These are phyloP conservation scores for Scutellaria galericulata DNA, from an alignment of 257 asterid genomes.

Conservation along the genomic window DNA sequence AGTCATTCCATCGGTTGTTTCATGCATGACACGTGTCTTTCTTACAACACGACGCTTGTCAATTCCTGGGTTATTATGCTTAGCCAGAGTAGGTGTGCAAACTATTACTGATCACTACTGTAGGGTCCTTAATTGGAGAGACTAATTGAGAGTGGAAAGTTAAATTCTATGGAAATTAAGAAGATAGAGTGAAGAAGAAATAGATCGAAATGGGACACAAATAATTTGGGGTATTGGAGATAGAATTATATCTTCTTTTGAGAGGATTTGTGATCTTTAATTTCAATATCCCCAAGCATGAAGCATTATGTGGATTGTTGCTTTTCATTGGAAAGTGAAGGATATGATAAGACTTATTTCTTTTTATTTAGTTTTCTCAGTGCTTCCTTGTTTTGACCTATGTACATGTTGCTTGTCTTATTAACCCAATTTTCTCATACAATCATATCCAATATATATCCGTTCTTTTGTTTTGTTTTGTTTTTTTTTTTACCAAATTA, in stretches of 20 bases:
- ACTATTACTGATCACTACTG: slow-evolving; percentile 21
- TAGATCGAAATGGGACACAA: slow-evolving; percentile 11
- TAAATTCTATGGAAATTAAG: not conserved
- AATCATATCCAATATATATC: too few relatives aligned
- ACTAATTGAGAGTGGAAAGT: not conserved
- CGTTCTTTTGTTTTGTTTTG: too few relatives aligned
- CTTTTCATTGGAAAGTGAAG: slow-evolving; percentile 47
- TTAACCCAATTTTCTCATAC: too few relatives aligned
- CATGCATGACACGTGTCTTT: slow-evolving; percentile 41
- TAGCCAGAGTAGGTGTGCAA: slow-evolving; percentile 6
- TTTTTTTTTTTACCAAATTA: too few relatives aligned
- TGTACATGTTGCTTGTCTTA: too few relatives aligned
- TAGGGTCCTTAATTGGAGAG: slow-evolving; percentile 29
- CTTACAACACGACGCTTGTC: slow-evolving; percentile 47
- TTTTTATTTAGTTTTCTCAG: slow-evolving; percentile 27
- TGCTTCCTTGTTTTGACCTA: slow-evolving; percentile 8
- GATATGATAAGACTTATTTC: slow-evolving; percentile 21
- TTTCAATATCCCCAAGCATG: slow-evolving; percentile 61
- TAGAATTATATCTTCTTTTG: slow-evolving; percentile 39
- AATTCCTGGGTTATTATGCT: not conserved
- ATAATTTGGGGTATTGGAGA: slow-evolving; percentile 32
- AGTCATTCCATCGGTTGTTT: slow-evolving; percentile 37
- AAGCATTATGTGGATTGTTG: slow-evolving; percentile 59
- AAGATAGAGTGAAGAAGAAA: not conserved
- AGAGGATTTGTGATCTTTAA: slow-evolving; percentile 47